These are phyloP conservation scores for Trichothecium sympodiale DNA, from an alignment of 2,329 filamentous ascomycete genomes.

Conservation along the genomic window DNA sequence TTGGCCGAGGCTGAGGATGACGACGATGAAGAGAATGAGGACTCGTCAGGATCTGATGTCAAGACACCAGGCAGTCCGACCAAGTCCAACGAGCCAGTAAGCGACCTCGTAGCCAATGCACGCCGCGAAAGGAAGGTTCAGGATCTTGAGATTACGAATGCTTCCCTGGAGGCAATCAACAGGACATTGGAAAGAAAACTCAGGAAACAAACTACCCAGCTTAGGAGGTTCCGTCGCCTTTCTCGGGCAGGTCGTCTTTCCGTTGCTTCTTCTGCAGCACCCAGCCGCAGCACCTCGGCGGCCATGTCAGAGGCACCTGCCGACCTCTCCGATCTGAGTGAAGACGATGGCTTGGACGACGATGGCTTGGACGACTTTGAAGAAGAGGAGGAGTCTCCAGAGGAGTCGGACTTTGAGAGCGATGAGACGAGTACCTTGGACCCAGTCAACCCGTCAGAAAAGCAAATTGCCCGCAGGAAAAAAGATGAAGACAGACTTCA, in stretches of 20 bases:
- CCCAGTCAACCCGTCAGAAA: constrained; percentile 29
- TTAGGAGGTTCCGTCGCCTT: constrained; percentile 76
- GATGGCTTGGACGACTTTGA: constrained; percentile 32
- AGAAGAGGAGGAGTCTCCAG: constrained; percentile 32
- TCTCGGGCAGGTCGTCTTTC: constrained; percentile 71
- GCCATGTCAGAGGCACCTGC: constrained; percentile 29
- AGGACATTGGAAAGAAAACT: constrained; percentile 83
- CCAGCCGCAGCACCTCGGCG: constrained; percentile 32
- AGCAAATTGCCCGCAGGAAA: constrained; percentile 36
- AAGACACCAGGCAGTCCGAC: constrained; percentile 38
- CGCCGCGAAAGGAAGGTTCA: constrained; percentile 88
- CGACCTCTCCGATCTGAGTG: constrained; percentile 39
- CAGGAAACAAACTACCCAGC: constrained; percentile 78
- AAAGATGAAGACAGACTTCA: constrained; percentile 75
- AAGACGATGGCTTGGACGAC: constrained; percentile 32
- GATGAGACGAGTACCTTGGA: constrained; percentile 18
- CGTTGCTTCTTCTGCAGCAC: constrained; percentile 33
- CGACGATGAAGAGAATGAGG: constrained; percentile 13
- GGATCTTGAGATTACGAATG: constrained; percentile 93
- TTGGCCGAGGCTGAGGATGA: constrained; percentile 20
- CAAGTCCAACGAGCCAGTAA: constrained; percentile 51
- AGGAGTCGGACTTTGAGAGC: constrained; percentile 40
- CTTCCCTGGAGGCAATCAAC: constrained; percentile 89
- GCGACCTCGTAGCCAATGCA: constrained; percentile 76
- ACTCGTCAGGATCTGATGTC: constrained; percentile 18